Evolutionary conservation across 1,284 basidiomycete genomes (phyloP).

Genomic region (Exsudoporus floridanus): DNA sequence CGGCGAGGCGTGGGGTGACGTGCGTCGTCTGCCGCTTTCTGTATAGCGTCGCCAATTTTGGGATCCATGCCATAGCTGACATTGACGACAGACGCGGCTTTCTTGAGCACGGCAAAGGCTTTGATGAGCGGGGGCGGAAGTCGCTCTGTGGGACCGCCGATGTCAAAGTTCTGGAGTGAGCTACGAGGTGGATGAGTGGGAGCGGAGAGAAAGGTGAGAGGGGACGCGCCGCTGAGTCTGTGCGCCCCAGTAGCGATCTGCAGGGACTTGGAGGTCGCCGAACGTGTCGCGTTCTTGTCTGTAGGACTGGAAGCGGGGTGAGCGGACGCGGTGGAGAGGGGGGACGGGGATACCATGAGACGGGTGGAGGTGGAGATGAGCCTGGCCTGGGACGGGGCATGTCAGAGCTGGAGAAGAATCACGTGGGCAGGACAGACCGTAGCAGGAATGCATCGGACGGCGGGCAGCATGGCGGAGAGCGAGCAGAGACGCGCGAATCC

Average conservation of each 20-base stretch:
- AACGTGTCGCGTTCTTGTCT: constrained; percentile 85
- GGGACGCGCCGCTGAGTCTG: constrained; percentile 85
- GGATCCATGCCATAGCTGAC: constrained; percentile 88
- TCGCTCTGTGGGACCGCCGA: constrained; percentile 91
- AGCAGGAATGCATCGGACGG: constrained; percentile 11
- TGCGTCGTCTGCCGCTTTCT: constrained; percentile 92
- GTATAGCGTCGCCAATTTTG: constrained; percentile 87
- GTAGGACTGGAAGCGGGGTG: constrained; percentile 45
- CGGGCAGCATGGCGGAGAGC: constrained; percentile 18
- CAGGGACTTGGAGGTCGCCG: constrained; percentile 90
- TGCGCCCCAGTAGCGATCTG: constrained; percentile 97
- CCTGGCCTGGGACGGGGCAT: constrained; percentile 6
- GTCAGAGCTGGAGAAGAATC: constrained; percentile 17
- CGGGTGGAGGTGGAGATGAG: constrained; percentile 40
- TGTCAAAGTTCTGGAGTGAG: constrained; percentile 98
- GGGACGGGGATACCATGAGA: constrained; percentile 45
- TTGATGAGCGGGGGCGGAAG: constrained; percentile 95
- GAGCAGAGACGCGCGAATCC: background rate
- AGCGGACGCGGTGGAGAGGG: background rate
- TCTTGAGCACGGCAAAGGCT: constrained; percentile 97
- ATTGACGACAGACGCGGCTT: constrained; percentile 94
- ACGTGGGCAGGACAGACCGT: constrained; percentile 28
- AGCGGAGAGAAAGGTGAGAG: too few relatives aligned
- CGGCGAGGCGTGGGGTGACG: constrained; percentile 19
- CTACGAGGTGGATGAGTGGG: constrained; percentile 39